Percentiles rank a stretch among this genome's conserved stretches.
Evolutionary conservation across 139 green algal genomes (phyloP).

Genomic region (Chlorella sp.): DNA sequence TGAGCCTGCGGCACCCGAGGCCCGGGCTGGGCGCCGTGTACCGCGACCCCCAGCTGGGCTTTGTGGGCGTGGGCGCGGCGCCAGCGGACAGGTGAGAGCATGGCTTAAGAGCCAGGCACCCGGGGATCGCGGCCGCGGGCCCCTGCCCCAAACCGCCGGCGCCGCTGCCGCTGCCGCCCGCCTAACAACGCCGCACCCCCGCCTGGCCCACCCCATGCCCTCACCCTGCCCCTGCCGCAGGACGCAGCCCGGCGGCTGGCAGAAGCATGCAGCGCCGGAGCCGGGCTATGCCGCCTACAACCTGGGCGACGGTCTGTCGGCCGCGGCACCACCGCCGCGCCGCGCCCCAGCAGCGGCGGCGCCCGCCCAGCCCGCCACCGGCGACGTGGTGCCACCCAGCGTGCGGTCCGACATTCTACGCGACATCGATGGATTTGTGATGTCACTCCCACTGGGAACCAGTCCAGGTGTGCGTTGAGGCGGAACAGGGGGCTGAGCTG

Average conservation of each 20-base stretch:
- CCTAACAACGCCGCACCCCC: neutral
- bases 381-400: neutral
- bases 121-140: too few relatives aligned
- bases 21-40: too few relatives aligned
- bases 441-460: constrained; percentile 36
- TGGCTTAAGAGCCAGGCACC: too few relatives aligned
- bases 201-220: neutral
- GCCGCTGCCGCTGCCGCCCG: neutral
- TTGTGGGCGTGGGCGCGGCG: neutral
- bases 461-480: neutral
- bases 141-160: neutral
- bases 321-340: neutral
- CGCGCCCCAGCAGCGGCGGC: neutral
- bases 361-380: neutral
- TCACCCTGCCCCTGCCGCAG: neutral
- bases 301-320: neutral
- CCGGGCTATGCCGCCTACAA: neutral
- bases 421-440: constrained; percentile 34
- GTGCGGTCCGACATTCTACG: constrained; percentile 13
- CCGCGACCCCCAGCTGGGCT: too few relatives aligned
- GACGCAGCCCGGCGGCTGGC: neutral
- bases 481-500: too few relatives aligned
- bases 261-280: neutral
- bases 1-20: too few relatives aligned
- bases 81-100: neutral